phyloP scores from a whole-genome alignment of 306 rosid genomes.

The Glycine latifolia region DNA sequence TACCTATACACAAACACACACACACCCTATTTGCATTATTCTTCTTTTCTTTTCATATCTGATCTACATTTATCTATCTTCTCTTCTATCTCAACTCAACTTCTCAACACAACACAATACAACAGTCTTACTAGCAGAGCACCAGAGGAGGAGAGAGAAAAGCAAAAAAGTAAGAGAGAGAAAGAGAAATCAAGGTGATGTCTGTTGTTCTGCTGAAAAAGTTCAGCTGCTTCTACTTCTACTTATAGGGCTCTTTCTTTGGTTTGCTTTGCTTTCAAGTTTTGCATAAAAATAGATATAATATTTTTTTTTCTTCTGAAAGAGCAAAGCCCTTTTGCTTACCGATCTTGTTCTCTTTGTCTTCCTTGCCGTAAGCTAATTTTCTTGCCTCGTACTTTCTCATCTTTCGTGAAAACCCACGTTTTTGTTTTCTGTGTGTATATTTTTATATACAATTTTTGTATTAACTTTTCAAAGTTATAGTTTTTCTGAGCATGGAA shows the following conservation, averaged over 20 bases:
- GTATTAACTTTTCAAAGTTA: background rate
- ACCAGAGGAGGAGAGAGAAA: background rate
- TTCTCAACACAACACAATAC: background rate
- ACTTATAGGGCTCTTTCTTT: slow-evolving; percentile 36
- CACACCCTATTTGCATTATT: slow-evolving; percentile 45
- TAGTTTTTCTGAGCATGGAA: slow-evolving; percentile 23
- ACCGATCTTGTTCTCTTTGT: slow-evolving; percentile 52
- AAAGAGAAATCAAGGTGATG: background rate
- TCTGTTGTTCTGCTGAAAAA: slow-evolving; percentile 36
- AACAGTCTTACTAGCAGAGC: background rate
- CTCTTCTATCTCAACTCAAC: background rate
- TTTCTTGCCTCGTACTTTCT: slow-evolving; percentile 35
- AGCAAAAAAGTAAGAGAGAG: background rate
- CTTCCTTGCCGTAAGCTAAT: slow-evolving; percentile 48
- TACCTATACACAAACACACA: background rate
- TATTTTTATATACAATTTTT: background rate
- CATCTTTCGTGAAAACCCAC: slow-evolving; percentile 3
- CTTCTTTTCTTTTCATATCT: slow-evolving; percentile 52
- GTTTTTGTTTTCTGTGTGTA: background rate
- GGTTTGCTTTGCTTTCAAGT: slow-evolving; percentile 40
- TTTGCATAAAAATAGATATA: background rate
- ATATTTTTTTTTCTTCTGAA: background rate
- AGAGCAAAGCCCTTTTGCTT: slow-evolving; percentile 38
- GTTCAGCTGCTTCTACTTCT: slow-evolving; percentile 47
- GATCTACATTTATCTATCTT: slow-evolving; percentile 41